These are phyloP conservation scores for Lecanosticta acicola DNA, from an alignment of 2,329 filamentous ascomycete genomes.

Conservation along the genomic window DNA sequence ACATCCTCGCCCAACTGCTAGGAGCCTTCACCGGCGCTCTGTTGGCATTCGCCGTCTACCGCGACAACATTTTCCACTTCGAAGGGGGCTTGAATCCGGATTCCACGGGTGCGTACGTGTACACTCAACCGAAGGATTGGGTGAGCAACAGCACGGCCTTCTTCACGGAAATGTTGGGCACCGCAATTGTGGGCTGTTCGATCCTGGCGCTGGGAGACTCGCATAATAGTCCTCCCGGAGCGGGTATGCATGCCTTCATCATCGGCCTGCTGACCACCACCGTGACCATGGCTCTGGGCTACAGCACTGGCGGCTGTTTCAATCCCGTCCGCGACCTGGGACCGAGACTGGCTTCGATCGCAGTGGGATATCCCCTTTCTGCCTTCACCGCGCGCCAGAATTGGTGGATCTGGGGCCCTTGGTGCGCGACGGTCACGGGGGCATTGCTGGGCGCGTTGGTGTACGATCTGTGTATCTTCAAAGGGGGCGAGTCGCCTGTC, in stretches of 20 bases:
- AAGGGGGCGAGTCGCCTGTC: slow-evolving; percentile 46
- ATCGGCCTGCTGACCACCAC: slow-evolving; percentile 40
- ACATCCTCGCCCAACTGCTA: slow-evolving; percentile 49
- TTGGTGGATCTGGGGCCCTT: slow-evolving; percentile 47
- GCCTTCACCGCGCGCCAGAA: slow-evolving; percentile 31
- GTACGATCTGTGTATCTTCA: slow-evolving; percentile 49
- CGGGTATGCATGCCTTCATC: slow-evolving; percentile 49
- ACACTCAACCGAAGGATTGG: slow-evolving; percentile 26
- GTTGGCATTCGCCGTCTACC: slow-evolving; percentile 43
- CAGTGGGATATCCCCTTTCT: slow-evolving; percentile 40
- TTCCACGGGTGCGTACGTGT: slow-evolving; percentile 24
- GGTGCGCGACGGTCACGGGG: slow-evolving; percentile 38
- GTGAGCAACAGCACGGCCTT: slow-evolving; percentile 38
- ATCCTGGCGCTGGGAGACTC: slow-evolving; percentile 36
- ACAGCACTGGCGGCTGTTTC: slow-evolving; percentile 45
- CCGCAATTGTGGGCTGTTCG: slow-evolving; percentile 36
- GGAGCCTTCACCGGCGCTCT: slow-evolving; percentile 48
- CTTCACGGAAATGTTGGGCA: slow-evolving; percentile 38
- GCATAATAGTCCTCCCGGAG: slow-evolving; percentile 34
- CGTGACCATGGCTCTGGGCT: slow-evolving; percentile 39
- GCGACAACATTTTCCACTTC: slow-evolving; percentile 32
- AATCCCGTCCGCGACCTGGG: slow-evolving; percentile 50
- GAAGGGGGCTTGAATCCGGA: slow-evolving; percentile 36
- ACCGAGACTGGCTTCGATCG: slow-evolving; percentile 43
- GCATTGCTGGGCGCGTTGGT: slow-evolving; percentile 42